phyloP scores from a whole-genome alignment of 2,329 filamentous ascomycete genomes.

The Sclerotinia spermophila region DNA sequence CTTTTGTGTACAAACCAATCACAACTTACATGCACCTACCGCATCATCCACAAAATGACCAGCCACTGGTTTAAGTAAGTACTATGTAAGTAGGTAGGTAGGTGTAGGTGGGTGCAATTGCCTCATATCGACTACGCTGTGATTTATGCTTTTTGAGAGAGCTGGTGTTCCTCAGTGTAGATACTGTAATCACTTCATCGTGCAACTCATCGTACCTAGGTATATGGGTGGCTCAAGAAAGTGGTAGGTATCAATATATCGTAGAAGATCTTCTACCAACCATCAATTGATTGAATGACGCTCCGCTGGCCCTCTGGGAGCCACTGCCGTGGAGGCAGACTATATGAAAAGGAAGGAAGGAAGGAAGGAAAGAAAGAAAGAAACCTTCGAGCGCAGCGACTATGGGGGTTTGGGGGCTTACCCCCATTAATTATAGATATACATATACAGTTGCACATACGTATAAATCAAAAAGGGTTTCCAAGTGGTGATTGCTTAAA shows the following conservation, averaged over 20 bases:
- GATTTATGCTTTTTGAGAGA: not conserved
- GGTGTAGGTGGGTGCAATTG: not conserved
- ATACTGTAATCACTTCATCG: no score
- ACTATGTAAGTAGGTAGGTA: no score
- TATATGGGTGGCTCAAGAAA: not conserved
- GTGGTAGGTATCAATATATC: not conserved
- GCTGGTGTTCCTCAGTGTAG: not conserved
- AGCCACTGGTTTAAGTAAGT: not conserved
- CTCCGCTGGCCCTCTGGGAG: not conserved
- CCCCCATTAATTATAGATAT: not conserved
- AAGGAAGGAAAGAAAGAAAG: not conserved
- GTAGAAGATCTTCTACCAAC: not conserved
- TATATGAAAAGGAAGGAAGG: not conserved
- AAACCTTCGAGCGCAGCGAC: not conserved
- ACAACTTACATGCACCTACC: not conserved
- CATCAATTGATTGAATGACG: not conserved
- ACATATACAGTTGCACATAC: not conserved
- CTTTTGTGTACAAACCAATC: not conserved
- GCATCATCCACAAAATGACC: not conserved
- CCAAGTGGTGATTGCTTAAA: not conserved
- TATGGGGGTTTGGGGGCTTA: not conserved
- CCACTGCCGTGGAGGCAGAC: not conserved
- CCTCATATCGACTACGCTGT: not conserved
- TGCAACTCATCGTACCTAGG: no score
- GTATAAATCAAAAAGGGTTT: not conserved